Evolutionary conservation across 768 basidiomycete genomes (phyloP).

Genomic region (Butyriboletus loyo): DNA sequence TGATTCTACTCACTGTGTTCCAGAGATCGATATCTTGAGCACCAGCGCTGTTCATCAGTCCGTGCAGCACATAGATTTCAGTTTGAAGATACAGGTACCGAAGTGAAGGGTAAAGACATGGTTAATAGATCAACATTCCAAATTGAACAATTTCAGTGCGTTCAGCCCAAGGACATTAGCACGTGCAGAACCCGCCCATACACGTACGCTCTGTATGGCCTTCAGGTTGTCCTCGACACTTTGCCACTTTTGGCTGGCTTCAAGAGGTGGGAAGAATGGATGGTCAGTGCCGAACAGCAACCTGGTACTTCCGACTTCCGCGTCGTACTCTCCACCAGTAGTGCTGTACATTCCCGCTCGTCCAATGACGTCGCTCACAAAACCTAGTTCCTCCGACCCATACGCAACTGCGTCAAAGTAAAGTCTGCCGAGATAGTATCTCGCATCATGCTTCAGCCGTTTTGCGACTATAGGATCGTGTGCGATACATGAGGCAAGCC

Average conservation of each 20-base stretch:
- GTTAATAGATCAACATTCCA: constrained; percentile 29
- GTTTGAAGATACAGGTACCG: constrained; percentile 86
- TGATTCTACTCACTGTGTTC: constrained; percentile 1
- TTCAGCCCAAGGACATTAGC: constrained; percentile 68
- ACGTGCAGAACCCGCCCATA: constrained; percentile 51
- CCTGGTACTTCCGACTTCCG: constrained; percentile 47
- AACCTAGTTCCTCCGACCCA: constrained; percentile 79
- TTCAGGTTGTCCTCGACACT: constrained; percentile 84
- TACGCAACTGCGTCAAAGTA: constrained; percentile 89
- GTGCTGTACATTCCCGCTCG: constrained; percentile 52
- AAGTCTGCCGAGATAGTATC: constrained; percentile 77
- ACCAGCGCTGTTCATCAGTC: constrained; percentile 90
- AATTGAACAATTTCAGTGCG: constrained; percentile 66
- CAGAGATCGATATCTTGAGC: constrained; percentile 94
- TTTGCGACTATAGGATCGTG: constrained; percentile 81
- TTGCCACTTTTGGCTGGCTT: constrained; percentile 67
- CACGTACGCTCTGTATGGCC: constrained; percentile 51
- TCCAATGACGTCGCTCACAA: constrained; percentile 67
- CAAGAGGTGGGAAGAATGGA: constrained; percentile 86
- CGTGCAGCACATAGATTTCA: constrained; percentile 93
- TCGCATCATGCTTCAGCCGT: constrained; percentile 74
- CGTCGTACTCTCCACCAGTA: constrained; percentile 30
- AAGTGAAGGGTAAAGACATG: constrained; percentile 26
- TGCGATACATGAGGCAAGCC: constrained; percentile 78
- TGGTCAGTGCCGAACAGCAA: constrained; percentile 87